Evolutionary conservation across 1,139 yeast species (phyloP).

Genomic region (Hanseniaspora sp.): DNA sequence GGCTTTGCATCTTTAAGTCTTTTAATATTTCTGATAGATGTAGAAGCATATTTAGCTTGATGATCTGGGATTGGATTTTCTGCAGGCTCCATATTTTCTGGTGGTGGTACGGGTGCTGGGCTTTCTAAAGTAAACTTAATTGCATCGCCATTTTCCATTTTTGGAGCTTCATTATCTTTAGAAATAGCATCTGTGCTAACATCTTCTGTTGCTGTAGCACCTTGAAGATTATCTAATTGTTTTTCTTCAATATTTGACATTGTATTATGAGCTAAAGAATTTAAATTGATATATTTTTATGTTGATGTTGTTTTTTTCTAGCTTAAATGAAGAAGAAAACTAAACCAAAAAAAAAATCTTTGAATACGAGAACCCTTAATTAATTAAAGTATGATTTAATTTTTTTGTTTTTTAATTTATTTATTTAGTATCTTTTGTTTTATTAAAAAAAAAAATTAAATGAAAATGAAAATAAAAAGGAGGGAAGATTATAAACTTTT

Average conservation of each 20-base stretch:
- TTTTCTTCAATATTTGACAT: not conserved
- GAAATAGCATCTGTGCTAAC: conserved; percentile 14
- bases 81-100: conserved; percentile 58
- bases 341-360: too few relatives aligned
- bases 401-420: too few relatives aligned
- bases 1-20: conserved; percentile 89
- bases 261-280: not conserved
- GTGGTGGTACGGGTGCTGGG: conserved; percentile 60
- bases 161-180: not conserved
- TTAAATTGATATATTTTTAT: too few relatives aligned
- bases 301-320: too few relatives aligned
- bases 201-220: conserved; percentile 2
- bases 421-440: too few relatives aligned
- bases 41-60: conserved; percentile 53
- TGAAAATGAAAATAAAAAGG: not conserved
- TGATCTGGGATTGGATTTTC: conserved; percentile 79
- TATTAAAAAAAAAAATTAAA: too few relatives aligned
- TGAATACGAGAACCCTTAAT: too few relatives aligned
- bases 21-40: conserved; percentile 68
- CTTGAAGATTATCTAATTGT: not conserved
- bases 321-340: too few relatives aligned
- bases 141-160: not conserved
- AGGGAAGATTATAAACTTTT: too few relatives aligned
- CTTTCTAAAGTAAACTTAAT: conserved; percentile 3
- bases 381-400: too few relatives aligned